phyloP scores from a whole-genome alignment of 768 basidiomycete genomes.

The Tylopilus intermedius region DNA sequence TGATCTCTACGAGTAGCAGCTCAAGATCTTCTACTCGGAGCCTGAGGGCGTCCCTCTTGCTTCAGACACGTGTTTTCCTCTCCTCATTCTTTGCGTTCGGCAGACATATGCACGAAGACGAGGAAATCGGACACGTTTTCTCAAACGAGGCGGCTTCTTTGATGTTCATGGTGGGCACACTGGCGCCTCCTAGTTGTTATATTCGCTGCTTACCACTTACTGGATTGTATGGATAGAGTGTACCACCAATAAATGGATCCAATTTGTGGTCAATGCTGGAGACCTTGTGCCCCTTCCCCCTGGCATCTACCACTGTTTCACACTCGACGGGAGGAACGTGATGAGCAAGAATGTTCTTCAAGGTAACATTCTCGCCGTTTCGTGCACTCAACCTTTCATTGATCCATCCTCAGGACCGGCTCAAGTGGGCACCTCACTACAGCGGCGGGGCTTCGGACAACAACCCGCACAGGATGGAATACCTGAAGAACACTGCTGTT shows the following conservation, averaged over 20 bases:
- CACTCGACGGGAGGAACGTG: conserved; percentile 68
- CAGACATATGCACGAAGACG: conserved; percentile 93
- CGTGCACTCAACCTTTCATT: too few relatives aligned
- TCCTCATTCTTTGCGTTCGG: neutral
- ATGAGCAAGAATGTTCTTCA: conserved; percentile 83
- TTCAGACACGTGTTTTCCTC: neutral
- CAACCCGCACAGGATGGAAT: conserved; percentile 59
- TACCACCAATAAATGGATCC: conserved; percentile 72
- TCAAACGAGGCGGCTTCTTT: conserved; percentile 86
- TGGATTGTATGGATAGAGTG: conserved; percentile 43
- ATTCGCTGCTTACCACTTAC: too few relatives aligned
- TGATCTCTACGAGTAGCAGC: conserved; percentile 74
- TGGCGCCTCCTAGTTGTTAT: too few relatives aligned
- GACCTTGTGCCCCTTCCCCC: conserved; percentile 86
- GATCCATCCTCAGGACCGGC: conserved; percentile 33
- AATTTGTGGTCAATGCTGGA: conserved; percentile 67
- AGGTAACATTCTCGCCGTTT: conserved; percentile 40
- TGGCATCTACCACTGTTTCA: conserved; percentile 94
- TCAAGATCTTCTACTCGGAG: conserved; percentile 84
- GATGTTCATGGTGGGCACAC: conserved; percentile 71
- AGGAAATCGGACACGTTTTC: conserved; percentile 81
- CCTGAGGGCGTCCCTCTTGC: conserved; percentile 30
- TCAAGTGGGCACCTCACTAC: conserved; percentile 83
- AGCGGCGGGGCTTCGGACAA: conserved; percentile 56
- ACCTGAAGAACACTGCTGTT: conserved; percentile 49